These are phyloP conservation scores for Conringia planisiliqua DNA, from an alignment of 345 rosid genomes.

Conservation along the genomic window DNA sequence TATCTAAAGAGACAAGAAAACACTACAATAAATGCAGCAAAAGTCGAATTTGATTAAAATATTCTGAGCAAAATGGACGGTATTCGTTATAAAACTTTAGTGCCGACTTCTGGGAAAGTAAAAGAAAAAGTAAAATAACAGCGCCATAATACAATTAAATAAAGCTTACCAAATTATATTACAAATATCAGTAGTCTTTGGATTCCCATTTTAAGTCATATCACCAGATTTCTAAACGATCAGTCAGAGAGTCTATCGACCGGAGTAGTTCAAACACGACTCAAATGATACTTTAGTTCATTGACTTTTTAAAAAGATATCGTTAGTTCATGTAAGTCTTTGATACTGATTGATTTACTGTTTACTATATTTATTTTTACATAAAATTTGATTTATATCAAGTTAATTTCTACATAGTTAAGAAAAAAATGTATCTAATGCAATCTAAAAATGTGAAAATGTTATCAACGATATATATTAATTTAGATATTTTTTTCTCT, in stretches of 20 bases:
- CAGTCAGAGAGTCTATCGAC: conserved; percentile 5
- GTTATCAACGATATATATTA: not conserved
- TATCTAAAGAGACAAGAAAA: not conserved
- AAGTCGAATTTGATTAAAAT: not conserved
- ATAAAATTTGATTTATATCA: not conserved
- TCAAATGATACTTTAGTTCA: conserved; percentile 1
- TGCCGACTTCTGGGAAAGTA: conserved; percentile 29
- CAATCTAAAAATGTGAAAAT: not conserved
- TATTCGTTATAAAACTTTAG: conserved; percentile 1
- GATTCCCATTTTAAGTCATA: conserved; percentile 8
- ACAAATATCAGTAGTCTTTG: not conserved
- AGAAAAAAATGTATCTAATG: not conserved
- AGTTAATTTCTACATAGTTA: not conserved
- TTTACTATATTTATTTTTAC: not conserved
- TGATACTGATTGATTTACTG: conserved; percentile 6
- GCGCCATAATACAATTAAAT: not conserved
- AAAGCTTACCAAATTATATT: not conserved
- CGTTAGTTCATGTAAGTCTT: conserved; percentile 21
- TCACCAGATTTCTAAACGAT: conserved; percentile 11
- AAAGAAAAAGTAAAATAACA: not conserved
- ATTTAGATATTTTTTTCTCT: not conserved
- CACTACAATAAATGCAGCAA: not conserved
- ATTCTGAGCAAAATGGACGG: conserved; percentile 11
- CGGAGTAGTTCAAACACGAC: conserved; percentile 27
- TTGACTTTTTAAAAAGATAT: not conserved